Base-by-base conservation (phyloP, 2,329 filamentous ascomycete species). In the Colletotrichum endophyticum region DNA sequence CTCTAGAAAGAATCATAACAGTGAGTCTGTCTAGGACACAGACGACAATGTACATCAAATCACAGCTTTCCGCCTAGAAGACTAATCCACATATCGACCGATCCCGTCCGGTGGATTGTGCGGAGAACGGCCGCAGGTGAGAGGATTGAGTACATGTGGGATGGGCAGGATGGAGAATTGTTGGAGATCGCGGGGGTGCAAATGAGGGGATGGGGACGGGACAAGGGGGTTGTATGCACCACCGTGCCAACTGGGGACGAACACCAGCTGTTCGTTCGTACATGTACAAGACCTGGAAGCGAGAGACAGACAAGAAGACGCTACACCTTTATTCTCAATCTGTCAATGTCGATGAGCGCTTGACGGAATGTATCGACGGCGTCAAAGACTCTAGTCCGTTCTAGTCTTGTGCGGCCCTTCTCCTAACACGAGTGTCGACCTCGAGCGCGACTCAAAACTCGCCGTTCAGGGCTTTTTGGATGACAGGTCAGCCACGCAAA, bases 131-230 rank as follows among this genome's bases (percentile, higher is more conserved):
- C 13, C 36, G 73, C 69, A 28, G 62, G 62, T 67, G 16, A 56
- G 34, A 68, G 16, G 44, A 53, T 22, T 53, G 44, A 53, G 44
- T 22, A 27, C 27, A 71, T 22, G 39, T 12, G 32, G 28, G 5
- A 53, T 34, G 71, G 30, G n/a, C 25, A 70, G 22, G 39, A 74
- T 76, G 63, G 73, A 64, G 73, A 76, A 57, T 56, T 22, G 34
- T 73, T 73, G 64, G 70, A 66, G 73, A 76, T 73, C 73, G 70
- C 70, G 70, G 70, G 70, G 73, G 62, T 66, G 62, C 59, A 66
- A 61, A 69, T 63, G 70, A 76, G 68, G 72, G 63, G 64, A 44
- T 57, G 62, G 34, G 61, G 36, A 39, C 19, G 16, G 16, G 8
- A 25, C 36, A 16, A 34, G 69, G 67, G n/a, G 39, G 19, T n/a